Evolutionary conservation across 1,139 yeast species (phyloP).

Genomic region (Casaregolazyma suthepensis): DNA sequence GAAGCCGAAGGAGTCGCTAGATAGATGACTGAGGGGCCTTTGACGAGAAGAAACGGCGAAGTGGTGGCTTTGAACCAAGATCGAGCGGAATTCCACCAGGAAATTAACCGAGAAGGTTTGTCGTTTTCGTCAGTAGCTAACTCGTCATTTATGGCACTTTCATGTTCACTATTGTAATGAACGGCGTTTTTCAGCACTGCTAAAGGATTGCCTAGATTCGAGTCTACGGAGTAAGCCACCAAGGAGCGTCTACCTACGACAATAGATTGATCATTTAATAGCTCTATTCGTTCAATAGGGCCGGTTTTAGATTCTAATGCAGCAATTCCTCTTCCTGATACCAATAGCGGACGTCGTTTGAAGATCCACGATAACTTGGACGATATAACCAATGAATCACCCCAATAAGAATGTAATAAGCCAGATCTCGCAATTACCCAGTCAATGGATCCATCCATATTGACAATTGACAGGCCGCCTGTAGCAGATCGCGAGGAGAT

Average conservation of each 20-base stretch:
- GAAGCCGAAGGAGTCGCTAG: constrained; percentile 2
- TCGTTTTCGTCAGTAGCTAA: not conserved
- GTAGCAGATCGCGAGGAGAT: constrained; percentile 1
- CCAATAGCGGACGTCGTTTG: constrained; percentile 24
- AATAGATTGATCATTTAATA: constrained; percentile 31
- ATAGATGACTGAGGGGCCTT: constrained; percentile 5
- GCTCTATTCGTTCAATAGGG: constrained; percentile 29
- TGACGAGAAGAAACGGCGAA: constrained; percentile 3
- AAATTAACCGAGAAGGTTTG: not conserved
- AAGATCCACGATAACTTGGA: constrained; percentile 23
- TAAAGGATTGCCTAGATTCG: constrained; percentile 15
- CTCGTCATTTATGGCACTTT: not conserved
- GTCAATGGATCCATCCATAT: constrained; percentile 36
- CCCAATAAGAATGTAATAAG: constrained; percentile 27
- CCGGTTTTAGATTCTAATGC: constrained; percentile 32
- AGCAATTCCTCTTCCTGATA: constrained; percentile 35
- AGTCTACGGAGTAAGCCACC: constrained; percentile 33
- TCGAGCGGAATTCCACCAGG: not conserved
- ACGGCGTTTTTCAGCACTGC: not conserved
- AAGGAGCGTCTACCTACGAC: constrained; percentile 29
- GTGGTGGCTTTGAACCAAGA: constrained; percentile 1
- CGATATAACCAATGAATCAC: constrained; percentile 24
- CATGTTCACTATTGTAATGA: constrained; percentile 2
- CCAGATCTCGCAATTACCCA: constrained; percentile 27
- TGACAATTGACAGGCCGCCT: constrained; percentile 20